A percentile compares a stretch with the other conserved stretches of the same genome.
Conservation (phyloP, 768 basidiomycete species). For the Amyloporia xantha region DNA sequence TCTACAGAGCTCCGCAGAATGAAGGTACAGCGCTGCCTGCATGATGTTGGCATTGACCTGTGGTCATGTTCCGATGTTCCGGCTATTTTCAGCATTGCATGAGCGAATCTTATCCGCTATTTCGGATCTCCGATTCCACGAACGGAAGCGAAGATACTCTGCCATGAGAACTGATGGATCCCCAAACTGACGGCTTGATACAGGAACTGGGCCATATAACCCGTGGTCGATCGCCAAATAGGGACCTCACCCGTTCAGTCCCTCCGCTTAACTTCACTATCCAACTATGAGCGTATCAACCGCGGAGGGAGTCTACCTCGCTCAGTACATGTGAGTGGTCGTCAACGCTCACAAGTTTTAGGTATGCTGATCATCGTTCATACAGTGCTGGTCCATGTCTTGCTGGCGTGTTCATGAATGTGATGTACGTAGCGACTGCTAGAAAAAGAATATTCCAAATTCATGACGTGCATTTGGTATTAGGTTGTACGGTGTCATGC, state of each 20-base stretch:
- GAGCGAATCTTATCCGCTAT: too few species aligned
- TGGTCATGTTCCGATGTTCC: too few species aligned
- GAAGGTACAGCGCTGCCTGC: too few species aligned
- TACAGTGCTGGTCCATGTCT: neutral
- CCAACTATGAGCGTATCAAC: neutral
- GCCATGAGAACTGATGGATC: neutral
- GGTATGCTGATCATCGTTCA: neutral
- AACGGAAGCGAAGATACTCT: neutral
- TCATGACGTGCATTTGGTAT: too few species aligned
- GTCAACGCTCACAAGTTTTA: neutral
- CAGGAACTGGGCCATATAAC: neutral
- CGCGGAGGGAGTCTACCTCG: neutral
- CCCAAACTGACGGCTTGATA: neutral
- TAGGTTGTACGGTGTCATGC: constrained; percentile 25
- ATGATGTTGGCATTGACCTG: too few species aligned
- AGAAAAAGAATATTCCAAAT: too few species aligned
- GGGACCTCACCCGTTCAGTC: neutral
- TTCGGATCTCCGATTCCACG: too few species aligned
- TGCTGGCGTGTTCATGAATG: neutral
- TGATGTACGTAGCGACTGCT: neutral
- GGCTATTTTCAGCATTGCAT: too few species aligned
- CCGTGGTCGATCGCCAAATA: neutral
- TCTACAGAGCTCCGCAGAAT: too few species aligned
- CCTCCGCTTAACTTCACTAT: neutral
- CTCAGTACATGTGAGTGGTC: neutral